A percentile compares a stretch with the other conserved stretches of the same genome.
phyloP scores from a whole-genome alignment of 768 basidiomycete species.

The Lyophyllum atratum region DNA sequence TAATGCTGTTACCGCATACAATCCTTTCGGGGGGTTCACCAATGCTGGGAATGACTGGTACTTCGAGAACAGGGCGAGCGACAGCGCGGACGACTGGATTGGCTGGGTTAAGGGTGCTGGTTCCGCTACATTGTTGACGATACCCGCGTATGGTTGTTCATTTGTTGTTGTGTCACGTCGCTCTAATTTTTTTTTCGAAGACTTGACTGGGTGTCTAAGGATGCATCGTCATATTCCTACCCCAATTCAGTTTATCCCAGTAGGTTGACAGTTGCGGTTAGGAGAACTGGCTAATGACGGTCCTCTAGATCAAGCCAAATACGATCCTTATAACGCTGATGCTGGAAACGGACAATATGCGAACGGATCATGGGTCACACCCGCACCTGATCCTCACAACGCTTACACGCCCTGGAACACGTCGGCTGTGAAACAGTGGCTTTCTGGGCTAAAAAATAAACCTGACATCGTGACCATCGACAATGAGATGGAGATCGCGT shows the following conservation, averaged over 20 bases:
- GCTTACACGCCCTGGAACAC: conserved; percentile 53
- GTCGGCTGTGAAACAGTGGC: conserved; percentile 43
- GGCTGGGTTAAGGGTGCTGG: conserved; percentile 49
- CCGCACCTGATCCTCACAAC: conserved; percentile 36
- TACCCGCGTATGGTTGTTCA: conserved; percentile 46
- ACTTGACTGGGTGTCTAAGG: conserved; percentile 60
- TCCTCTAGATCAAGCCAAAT: conserved; percentile 38
- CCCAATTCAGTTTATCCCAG: conserved; percentile 45
- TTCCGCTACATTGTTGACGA: conserved; percentile 42
- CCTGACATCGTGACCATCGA: conserved; percentile 51
- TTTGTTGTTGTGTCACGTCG: not conserved
- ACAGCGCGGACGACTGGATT: conserved; percentile 50
- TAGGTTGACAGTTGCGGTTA: conserved; percentile 15
- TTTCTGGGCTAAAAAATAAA: conserved; percentile 46
- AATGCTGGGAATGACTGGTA: conserved; percentile 60
- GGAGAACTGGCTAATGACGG: not conserved
- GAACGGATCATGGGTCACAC: conserved; percentile 47
- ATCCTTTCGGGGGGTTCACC: conserved; percentile 50
- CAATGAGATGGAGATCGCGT: conserved; percentile 60
- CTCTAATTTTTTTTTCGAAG: conserved; percentile 25
- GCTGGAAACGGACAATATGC: conserved; percentile 51
- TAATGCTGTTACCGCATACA: conserved; percentile 57
- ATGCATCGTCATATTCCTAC: conserved; percentile 54
- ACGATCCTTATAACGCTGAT: conserved; percentile 49
- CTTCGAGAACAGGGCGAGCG: conserved; percentile 52